A percentile compares a stretch with the other conserved stretches of the same genome.
phyloP scores from a whole-genome alignment of 2,329 filamentous ascomycete species.

The Rhynchosporium graminicola region DNA sequence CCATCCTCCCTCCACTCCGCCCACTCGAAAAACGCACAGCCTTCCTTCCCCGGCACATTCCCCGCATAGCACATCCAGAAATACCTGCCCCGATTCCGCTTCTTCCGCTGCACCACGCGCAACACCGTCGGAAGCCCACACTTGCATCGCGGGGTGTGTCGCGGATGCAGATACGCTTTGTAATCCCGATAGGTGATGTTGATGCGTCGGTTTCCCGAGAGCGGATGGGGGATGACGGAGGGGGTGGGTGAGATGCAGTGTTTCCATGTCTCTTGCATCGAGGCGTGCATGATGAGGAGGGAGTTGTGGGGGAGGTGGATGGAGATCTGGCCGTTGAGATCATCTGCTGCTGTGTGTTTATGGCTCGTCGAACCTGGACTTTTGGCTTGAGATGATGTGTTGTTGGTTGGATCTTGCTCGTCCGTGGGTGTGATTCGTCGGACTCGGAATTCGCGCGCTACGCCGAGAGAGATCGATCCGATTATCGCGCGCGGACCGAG shows the following conservation, averaged over 20 bases:
- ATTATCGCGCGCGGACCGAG: slow-evolving; percentile 87
- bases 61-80: slow-evolving; percentile 93
- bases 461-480: slow-evolving; percentile 85
- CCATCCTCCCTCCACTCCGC: slow-evolving; percentile 86
- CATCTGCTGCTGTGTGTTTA: slow-evolving; percentile 46
- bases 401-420: not conserved
- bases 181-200: slow-evolving; percentile 96
- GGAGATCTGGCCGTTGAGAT: slow-evolving; percentile 81
- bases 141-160: slow-evolving; percentile 73
- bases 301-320: slow-evolving; percentile 96
- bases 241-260: slow-evolving; percentile 76
- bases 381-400: not conserved
- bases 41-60: slow-evolving; percentile 66
- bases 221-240: slow-evolving; percentile 80
- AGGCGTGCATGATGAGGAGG: slow-evolving; percentile 91
- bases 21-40: slow-evolving; percentile 82
- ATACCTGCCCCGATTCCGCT: slow-evolving; percentile 75
- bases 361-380: not conserved
- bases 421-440: slow-evolving; percentile 70
- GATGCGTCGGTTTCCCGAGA: slow-evolving; percentile 78
- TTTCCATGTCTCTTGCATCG: slow-evolving; percentile 98
- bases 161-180: slow-evolving; percentile 73
- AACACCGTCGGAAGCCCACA: slow-evolving; percentile 71
- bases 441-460: slow-evolving; percentile 90
- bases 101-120: slow-evolving; percentile 77